phyloP scores from a whole-genome alignment of 331 rosid species.

The Malus hybrid region DNA sequence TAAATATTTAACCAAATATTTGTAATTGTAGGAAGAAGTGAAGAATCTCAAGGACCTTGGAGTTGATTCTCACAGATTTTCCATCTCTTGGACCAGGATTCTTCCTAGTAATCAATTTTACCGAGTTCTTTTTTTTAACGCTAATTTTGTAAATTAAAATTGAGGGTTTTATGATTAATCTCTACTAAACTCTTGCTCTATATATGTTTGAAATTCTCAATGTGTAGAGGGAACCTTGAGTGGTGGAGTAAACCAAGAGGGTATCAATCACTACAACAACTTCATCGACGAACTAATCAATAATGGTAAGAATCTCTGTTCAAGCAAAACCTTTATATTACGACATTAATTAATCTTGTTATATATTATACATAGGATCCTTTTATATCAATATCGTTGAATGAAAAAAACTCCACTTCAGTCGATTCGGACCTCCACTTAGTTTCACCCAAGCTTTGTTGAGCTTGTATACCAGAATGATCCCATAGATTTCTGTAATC shows the following conservation, averaged over 20 bases:
- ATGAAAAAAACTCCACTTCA: too few species aligned
- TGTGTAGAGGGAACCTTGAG: slow-evolving; percentile 2
- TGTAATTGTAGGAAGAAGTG: slow-evolving; percentile 1
- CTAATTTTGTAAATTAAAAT: too few species aligned
- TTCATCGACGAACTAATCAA: background rate
- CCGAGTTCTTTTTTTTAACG: background rate
- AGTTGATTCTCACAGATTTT: slow-evolving; percentile 6
- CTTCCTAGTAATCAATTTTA: background rate
- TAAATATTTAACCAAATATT: background rate
- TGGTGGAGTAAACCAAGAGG: slow-evolving; percentile 11
- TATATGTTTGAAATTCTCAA: background rate
- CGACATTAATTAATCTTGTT: background rate
- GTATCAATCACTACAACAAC: slow-evolving; percentile 2
- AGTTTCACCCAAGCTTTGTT: too few species aligned
- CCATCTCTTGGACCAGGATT: slow-evolving; percentile 14
- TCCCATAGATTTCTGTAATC: background rate
- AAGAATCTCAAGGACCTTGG: slow-evolving; percentile 3
- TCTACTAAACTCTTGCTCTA: background rate
- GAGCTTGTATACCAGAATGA: background rate
- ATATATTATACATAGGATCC: background rate
- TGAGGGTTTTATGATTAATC: background rate
- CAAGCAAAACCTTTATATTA: background rate
- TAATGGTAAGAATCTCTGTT: background rate
- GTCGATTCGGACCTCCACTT: too few species aligned
- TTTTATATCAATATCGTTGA: too few species aligned